Evolutionary conservation across 805 yeast genomes (phyloP), one percentile per base, ranked within the genome.

Genomic region (Ascoidea rubescens): DNA sequence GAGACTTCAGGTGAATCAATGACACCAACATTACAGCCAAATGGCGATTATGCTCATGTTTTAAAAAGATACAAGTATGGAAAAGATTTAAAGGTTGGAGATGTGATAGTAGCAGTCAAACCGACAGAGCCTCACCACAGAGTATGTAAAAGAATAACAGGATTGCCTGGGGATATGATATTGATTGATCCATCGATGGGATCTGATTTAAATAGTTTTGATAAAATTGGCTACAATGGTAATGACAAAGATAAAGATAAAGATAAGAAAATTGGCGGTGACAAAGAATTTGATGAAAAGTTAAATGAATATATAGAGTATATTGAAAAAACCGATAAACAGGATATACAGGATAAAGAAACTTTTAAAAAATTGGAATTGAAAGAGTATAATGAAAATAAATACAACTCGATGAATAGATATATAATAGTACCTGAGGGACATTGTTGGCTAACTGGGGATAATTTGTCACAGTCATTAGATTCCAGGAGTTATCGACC

Each of bases 371-470:
- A 37, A 10, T 37, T 37, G 14, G 14, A 10, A 14, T 37, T 37
- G 43, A 14, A 37, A 10, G 43, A n/a, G 4, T 54, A 52, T 8
- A 5, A 43, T 12, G 21, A 53, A 2, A 42, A 47, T 7, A 43
- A n/a, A 5, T 55, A 57, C 31, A 64, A 62, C 4, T 57, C 60
- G 17, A 65, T 63, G 50, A 56, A 67, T 48, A 75, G 78, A 53
- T 87, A 72, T 64, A 80, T 91, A 6, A 72, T 70, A 52, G 90
- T 93, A 0, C 99, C 99, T 1, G 79, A 82, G 58, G 99, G 99
- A 2, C 99, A 93, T 66, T 86, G 87, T 49, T 93, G 98, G 98
- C 83, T 90, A 3, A 88, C 97, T 0, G 99, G 99, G 1, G 99
- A 93, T 62, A 93, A 93, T 62, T 67, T 91, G 53, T 76, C 87